phyloP scores from a whole-genome alignment of 306 rosid species.

The Trifolium repens region DNA sequence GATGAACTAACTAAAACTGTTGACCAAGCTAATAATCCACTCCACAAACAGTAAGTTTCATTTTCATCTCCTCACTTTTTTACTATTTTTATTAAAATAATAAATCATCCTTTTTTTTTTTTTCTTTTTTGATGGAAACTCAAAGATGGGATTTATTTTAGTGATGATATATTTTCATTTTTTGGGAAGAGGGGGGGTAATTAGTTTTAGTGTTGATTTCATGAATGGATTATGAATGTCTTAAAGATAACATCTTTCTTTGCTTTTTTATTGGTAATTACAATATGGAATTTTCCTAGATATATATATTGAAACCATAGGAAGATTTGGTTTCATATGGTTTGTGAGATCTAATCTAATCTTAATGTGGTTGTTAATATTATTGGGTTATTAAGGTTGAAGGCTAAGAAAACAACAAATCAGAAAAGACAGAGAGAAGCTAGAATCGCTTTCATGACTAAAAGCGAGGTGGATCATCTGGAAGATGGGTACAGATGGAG shows the following conservation, averaged over 20 bases:
- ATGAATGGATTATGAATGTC: too few relatives aligned
- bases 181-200: too few relatives aligned
- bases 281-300: too few relatives aligned
- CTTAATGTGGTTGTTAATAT: neutral
- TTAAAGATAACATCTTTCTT: too few relatives aligned
- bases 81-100: neutral
- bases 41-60: conserved; percentile 53
- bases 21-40: conserved; percentile 43
- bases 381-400: conserved; percentile 54
- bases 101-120: neutral
- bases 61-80: neutral
- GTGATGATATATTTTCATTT: too few relatives aligned
- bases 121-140: neutral
- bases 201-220: neutral
- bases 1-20: conserved; percentile 57
- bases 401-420: conserved; percentile 61
- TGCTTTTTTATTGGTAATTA: neutral
- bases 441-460: conserved; percentile 92
- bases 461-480: conserved; percentile 95
- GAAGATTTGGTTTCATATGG: conserved; percentile 2
- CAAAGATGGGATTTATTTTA: neutral
- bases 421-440: conserved; percentile 75
- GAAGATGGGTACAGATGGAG: conserved; percentile 99
- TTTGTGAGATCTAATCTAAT: conserved; percentile 16
- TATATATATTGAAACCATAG: neutral